Percentiles rank a stretch among this genome's conserved stretches.
Conservation (phyloP, 2,329 filamentous ascomycete genomes). For the Epicoccum nigrum region DNA sequence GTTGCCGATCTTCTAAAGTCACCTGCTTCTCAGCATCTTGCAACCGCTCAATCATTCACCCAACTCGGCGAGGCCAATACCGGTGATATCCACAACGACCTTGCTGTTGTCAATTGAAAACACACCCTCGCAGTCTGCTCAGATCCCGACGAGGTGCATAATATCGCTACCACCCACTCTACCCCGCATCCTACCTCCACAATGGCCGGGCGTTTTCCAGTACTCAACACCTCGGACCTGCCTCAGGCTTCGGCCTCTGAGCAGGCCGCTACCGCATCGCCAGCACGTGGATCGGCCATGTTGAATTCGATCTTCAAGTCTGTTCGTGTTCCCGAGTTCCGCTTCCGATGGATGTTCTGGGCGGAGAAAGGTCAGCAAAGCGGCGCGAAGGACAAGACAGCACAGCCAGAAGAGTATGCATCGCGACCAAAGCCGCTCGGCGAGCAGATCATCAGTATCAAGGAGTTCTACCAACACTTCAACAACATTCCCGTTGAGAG, state of each 20-base stretch:
- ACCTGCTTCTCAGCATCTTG: neutral
- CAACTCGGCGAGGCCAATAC: conserved; percentile 10
- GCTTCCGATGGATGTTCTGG: conserved; percentile 60
- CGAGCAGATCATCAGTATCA: conserved; percentile 54
- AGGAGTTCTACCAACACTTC: conserved; percentile 58
- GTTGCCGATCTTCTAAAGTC: conserved; percentile 1
- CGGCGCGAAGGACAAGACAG: conserved; percentile 30
- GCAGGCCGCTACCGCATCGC: conserved; percentile 67
- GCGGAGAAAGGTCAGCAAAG: conserved; percentile 51
- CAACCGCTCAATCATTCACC: neutral
- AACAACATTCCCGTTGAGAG: conserved; percentile 78
- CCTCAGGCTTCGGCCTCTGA: conserved; percentile 66
- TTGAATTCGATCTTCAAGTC: conserved; percentile 55
- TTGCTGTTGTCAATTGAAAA: conserved; percentile 30
- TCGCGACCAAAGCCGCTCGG: conserved; percentile 53
- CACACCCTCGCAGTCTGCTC: conserved; percentile 24
- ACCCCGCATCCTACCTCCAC: conserved; percentile 9
- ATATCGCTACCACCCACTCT: conserved; percentile 18
- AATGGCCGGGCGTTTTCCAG: conserved; percentile 45
- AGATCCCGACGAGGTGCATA: conserved; percentile 18
- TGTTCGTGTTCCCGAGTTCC: conserved; percentile 57
- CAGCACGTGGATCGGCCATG: conserved; percentile 80
- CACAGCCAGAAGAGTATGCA: conserved; percentile 48
- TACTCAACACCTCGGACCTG: conserved; percentile 53
- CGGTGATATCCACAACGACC: conserved; percentile 25